Evolutionary conservation across 257 asterid species (phyloP), one percentile per base, ranked within the genome.

Genomic region (Lavandula angustifolia): DNA sequence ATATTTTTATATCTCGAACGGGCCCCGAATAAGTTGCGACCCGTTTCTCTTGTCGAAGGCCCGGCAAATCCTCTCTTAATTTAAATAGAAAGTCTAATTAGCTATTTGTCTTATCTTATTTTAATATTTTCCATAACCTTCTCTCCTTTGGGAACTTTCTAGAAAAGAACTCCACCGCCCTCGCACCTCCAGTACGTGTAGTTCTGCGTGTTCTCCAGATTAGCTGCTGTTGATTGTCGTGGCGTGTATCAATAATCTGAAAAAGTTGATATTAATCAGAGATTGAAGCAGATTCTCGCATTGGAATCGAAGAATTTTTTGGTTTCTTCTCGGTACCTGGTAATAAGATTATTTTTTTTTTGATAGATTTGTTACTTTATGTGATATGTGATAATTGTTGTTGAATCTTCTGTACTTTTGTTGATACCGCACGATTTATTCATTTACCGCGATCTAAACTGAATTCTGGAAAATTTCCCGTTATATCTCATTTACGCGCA

Each of bases 131-230:
- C 65, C 22, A 51, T 57, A 65, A 12, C 50, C 61, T 35, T 60
- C 71, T 62, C 58, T 41, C 27, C 35, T 27, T 17, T 44, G 64
- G 54, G 79, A 75, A 68, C 73, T n/a, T 78, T 78, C 83, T 75
- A 71, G 83, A 78, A 74, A 73, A 64, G 14, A 40, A 62, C 67
- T 54, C 55, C 50, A 29, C 40, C 56, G 32, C 62, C 29, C 62
- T 7, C 47, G 8, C 67, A 65, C 76, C 58, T 38, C 43, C 9
- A 38, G 43, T 48, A 63, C 32, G 76, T 52, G 63, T 27, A 7
- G 0, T 34, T 16, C 27, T 57, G 9, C 57, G 47, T 12, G 61
- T 38, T 65, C 37, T 43, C 13, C 75, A 0, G 57, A 60, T 60
- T 71, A 44, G 14, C 42, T 7, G 44, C 32, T 47, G 47, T 46